Percentiles rank a stretch among this genome's conserved stretches.
phyloP scores from a whole-genome alignment of 2,329 filamentous ascomycete species.

The Claviceps spartinae region DNA sequence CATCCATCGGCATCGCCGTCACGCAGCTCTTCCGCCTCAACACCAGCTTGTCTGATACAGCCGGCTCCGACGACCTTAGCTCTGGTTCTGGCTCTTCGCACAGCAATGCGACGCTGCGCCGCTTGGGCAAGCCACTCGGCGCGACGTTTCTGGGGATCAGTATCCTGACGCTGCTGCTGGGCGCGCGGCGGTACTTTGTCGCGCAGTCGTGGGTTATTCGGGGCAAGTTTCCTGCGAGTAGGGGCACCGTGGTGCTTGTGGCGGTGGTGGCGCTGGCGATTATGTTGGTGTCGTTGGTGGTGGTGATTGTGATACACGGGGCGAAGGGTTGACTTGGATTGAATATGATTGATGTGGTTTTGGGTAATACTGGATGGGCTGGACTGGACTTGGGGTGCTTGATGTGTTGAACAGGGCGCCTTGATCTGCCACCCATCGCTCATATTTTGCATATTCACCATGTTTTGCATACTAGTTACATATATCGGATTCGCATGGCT shows the following conservation, averaged over 20 bases:
- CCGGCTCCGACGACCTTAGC: constrained; percentile 12
- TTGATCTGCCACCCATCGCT: too few relatives aligned
- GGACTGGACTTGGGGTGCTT: neutral
- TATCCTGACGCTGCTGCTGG: constrained; percentile 60
- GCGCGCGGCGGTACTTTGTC: constrained; percentile 67
- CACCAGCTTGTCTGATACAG: constrained; percentile 37
- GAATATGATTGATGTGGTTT: too few relatives aligned
- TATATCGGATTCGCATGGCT: too few relatives aligned
- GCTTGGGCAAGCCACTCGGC: constrained; percentile 60
- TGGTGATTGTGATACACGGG: constrained; percentile 43
- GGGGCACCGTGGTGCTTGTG: constrained; percentile 61
- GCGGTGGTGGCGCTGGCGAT: constrained; percentile 49
- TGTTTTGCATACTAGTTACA: too few relatives aligned
- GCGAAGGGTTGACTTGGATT: constrained; percentile 2
- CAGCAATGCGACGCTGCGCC: constrained; percentile 34
- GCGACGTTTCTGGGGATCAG: constrained; percentile 64
- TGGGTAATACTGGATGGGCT: neutral
- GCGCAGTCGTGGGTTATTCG: constrained; percentile 66
- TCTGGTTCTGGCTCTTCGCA: constrained; percentile 10
- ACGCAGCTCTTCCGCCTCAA: constrained; percentile 79
- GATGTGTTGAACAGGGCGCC: too few relatives aligned
- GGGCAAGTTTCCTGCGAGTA: constrained; percentile 67
- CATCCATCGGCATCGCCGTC: constrained; percentile 69
- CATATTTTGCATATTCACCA: too few relatives aligned
- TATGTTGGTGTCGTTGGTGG: constrained; percentile 45